Evolutionary conservation across 1,284 basidiomycete genomes (phyloP).

Genomic region (Rhodotorula mucilaginosa): DNA sequence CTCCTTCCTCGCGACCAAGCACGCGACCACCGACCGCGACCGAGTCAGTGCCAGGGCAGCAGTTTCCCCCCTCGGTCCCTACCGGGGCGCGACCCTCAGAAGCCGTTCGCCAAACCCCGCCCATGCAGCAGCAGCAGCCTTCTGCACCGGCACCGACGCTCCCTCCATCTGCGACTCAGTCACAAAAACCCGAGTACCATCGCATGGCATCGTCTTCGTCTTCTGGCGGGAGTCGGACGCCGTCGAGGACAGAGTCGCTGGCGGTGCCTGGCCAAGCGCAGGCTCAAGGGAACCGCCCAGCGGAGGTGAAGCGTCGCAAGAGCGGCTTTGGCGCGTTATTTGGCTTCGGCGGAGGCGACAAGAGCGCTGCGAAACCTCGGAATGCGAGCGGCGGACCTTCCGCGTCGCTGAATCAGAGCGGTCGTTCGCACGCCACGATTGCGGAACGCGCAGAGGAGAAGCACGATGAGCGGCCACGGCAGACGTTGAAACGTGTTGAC

Average conservation of each 20-base stretch:
- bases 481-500: neutral
- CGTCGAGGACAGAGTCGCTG: neutral
- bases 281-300: no score
- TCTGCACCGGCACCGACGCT: neutral
- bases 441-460: neutral
- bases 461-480: neutral
- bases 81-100: neutral
- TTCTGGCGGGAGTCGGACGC: neutral
- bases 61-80: neutral
- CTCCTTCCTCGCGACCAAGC: neutral
- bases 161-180: neutral
- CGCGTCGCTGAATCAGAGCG: conserved; percentile 5
- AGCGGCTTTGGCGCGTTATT: conserved; percentile 22
- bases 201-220: neutral
- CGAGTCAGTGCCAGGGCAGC: no score
- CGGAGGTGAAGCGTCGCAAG: conserved; percentile 25
- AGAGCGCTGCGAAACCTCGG: neutral
- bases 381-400: neutral
- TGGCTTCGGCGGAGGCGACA: conserved; percentile 1
- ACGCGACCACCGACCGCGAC: no score
- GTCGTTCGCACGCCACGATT: neutral
- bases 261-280: neutral
- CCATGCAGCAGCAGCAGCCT: neutral
- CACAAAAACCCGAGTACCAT: neutral
- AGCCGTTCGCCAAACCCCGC: neutral